A percentile compares a stretch with the other conserved stretches of the same genome.
Evolutionary conservation across 257 asterid species (phyloP).

Genomic region (Nicotiana knightiana): DNA sequence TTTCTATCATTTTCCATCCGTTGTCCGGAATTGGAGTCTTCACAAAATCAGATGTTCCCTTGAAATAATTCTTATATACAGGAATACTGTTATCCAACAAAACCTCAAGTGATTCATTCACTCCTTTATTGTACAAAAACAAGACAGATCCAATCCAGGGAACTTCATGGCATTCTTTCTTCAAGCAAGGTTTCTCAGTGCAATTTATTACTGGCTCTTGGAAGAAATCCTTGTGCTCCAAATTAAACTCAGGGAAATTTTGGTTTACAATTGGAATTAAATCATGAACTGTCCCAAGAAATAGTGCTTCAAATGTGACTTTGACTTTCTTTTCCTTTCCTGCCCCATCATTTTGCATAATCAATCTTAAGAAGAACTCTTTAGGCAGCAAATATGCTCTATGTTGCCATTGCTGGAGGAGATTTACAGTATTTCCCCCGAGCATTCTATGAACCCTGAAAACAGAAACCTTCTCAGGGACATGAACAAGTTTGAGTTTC

Average conservation of each 20-base stretch:
- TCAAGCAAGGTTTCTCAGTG: constrained; percentile 8
- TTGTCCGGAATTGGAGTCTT: constrained; percentile 10
- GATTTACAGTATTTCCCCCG: background rate
- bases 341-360: background rate
- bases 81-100: background rate
- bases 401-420: constrained; percentile 26
- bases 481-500: constrained; percentile 28
- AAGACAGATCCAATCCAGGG: constrained; percentile 23
- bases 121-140: background rate
- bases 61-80: background rate
- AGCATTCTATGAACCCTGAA: constrained; percentile 14
- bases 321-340: background rate
- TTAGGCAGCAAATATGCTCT: constrained; percentile 7
- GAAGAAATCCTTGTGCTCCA: constrained; percentile 16
- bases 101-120: background rate
- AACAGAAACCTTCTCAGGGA: constrained; percentile 17
- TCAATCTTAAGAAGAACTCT: constrained; percentile 19
- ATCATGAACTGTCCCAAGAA: constrained; percentile 22
- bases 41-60: constrained; percentile 28
- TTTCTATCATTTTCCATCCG: constrained; percentile 19
- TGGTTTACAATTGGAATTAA: background rate
- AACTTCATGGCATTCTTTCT: constrained; percentile 12
- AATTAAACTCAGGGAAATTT: constrained; percentile 15
- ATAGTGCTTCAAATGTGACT: constrained; percentile 16
- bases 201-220: background rate